phyloP scores from a whole-genome alignment of 441 rosid species.

The Populus tomentosa region DNA sequence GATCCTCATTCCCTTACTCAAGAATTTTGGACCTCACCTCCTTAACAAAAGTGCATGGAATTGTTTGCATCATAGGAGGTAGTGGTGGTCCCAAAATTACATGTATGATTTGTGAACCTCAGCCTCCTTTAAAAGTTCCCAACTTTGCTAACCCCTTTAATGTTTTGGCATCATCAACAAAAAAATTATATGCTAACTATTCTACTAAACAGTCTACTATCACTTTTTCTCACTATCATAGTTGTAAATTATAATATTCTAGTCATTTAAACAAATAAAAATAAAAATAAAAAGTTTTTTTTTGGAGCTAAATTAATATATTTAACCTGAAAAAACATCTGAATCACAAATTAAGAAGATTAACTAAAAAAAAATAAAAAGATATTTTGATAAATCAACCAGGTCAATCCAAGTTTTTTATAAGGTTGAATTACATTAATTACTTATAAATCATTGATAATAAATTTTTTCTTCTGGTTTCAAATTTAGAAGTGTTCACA shows the following conservation, averaged over 20 bases:
- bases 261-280: background rate
- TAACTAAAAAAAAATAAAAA: too few species aligned
- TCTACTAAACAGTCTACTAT: background rate
- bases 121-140: background rate
- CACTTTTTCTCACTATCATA: background rate
- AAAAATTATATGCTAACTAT: slow-evolving; percentile 5
- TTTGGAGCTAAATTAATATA: background rate
- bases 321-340: accelerated
- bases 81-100: slow-evolving; percentile 6
- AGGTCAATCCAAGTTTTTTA: background rate
- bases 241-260: background rate
- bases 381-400: too few species aligned
- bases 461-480: too few species aligned
- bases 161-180: background rate
- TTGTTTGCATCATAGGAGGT: background rate
- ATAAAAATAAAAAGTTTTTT: background rate
- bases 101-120: background rate
- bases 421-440: too few species aligned
- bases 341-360: accelerated
- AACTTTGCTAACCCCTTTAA: background rate
- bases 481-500: background rate
- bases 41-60: background rate
- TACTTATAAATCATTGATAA: too few species aligned
- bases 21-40: background rate
- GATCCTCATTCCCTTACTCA: background rate